Conservation (phyloP, 2,329 filamentous ascomycete genomes). For the Ophiocordyceps camponoti-saundersi region DNA sequence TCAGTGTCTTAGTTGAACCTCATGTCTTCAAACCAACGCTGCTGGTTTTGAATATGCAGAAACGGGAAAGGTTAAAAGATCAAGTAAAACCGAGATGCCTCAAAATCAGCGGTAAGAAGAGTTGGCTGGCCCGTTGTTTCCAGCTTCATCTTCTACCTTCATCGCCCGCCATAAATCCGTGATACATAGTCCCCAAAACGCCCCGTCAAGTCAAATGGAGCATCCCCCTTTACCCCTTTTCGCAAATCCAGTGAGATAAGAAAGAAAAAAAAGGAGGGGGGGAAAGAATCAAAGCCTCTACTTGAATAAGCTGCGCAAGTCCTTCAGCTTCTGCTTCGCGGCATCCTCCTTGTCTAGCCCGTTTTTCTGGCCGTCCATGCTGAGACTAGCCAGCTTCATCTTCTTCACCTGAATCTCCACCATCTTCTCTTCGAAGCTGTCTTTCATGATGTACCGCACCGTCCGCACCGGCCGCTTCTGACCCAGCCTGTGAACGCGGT, state of each 20-base stretch:
- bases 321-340: conserved; percentile 44
- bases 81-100: too few relatives aligned
- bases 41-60: too few relatives aligned
- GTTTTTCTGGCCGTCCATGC: conserved; percentile 50
- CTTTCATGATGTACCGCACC: conserved; percentile 73
- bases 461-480: conserved; percentile 83
- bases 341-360: conserved; percentile 31
- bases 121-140: too few relatives aligned
- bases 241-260: background rate
- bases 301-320: conserved; percentile 41
- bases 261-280: background rate
- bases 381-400: conserved; percentile 73
- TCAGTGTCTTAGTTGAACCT: too few relatives aligned
- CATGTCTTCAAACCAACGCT: too few relatives aligned
- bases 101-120: too few relatives aligned
- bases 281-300: conserved; percentile 8
- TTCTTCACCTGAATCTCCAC: conserved; percentile 81
- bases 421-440: conserved; percentile 92
- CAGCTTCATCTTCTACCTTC: too few relatives aligned
- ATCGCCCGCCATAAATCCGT: background rate
- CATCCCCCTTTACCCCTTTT: conserved; percentile 3
- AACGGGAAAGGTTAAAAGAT: too few relatives aligned
- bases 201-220: background rate
- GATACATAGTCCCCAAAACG: background rate
- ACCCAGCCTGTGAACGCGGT: conserved; percentile 80